Evolutionary conservation across 352 stramenopile species (phyloP).

Genomic region (Globisporangium ultimum): DNA sequence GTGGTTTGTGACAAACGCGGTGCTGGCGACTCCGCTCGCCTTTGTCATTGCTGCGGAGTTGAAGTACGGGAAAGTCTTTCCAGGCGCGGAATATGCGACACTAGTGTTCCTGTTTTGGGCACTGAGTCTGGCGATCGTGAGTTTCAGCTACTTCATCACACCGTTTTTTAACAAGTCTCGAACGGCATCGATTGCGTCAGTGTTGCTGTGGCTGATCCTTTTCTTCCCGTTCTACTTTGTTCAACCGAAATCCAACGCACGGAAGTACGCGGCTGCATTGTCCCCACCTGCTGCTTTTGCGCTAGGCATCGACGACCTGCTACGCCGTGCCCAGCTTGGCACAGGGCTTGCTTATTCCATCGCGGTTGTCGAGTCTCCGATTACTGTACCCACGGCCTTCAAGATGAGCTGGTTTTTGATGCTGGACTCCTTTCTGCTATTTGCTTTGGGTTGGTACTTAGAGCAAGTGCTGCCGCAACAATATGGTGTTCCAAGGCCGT

Average conservation of each 20-base stretch:
- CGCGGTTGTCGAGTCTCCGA: conserved; percentile 26
- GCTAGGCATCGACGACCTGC: conserved; percentile 50
- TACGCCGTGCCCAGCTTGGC: conserved; percentile 52
- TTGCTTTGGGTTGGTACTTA: conserved; percentile 87
- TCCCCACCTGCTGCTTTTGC: conserved; percentile 59
- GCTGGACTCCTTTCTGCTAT: conserved; percentile 83
- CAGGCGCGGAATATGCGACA: conserved; percentile 43
- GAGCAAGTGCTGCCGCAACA: conserved; percentile 89
- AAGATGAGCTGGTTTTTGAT: conserved; percentile 57
- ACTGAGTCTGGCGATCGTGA: conserved; percentile 49
- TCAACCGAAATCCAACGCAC: conserved; percentile 35
- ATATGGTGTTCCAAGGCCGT: conserved; percentile 85
- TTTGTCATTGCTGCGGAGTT: conserved; percentile 44
- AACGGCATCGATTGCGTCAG: conserved; percentile 51
- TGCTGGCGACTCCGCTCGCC: conserved; percentile 43
- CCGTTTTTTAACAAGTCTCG: conserved; percentile 69
- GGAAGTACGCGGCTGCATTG: conserved; percentile 53
- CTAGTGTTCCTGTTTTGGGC: conserved; percentile 64
- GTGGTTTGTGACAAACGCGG: conserved; percentile 40
- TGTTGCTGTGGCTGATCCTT: conserved; percentile 63
- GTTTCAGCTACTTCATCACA: conserved; percentile 54
- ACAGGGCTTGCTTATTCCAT: conserved; percentile 58
- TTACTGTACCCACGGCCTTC: conserved; percentile 39
- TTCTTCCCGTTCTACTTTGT: conserved; percentile 69
- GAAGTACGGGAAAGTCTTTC: conserved; percentile 66